phyloP scores from a whole-genome alignment of 164 flowering plant species.

The Berberis vulgaris region DNA sequence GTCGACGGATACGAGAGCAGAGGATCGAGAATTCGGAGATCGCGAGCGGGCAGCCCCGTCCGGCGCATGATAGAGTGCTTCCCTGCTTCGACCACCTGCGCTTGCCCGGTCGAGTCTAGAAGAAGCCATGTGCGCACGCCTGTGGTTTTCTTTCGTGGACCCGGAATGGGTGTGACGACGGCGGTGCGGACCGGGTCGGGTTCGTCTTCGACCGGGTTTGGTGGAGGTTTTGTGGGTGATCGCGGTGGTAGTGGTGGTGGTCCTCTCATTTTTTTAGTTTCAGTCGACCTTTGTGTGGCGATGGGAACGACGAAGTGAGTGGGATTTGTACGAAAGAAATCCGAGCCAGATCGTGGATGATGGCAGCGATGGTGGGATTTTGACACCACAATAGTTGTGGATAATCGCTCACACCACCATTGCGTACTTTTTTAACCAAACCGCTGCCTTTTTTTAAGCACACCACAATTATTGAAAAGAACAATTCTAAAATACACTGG shows the following conservation, averaged over 20 bases:
- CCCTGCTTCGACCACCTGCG: slow-evolving; percentile 72
- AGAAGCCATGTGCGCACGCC: slow-evolving; percentile 65
- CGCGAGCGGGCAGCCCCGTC: slow-evolving; percentile 87
- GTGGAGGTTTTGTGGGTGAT: neutral
- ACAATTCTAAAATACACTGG: too few species aligned
- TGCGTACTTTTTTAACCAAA: too few species aligned
- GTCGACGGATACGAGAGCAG: slow-evolving; percentile 81
- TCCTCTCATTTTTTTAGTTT: neutral
- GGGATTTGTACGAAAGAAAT: too few species aligned
- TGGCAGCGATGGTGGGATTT: too few species aligned
- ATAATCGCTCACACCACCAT: too few species aligned
- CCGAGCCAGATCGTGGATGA: too few species aligned
- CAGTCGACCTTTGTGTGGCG: too few species aligned
- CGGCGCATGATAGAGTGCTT: slow-evolving; percentile 88
- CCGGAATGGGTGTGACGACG: neutral
- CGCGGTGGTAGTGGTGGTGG: neutral
- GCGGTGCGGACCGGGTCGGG: neutral
- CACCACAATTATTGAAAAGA: too few species aligned
- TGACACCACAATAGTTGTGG: too few species aligned
- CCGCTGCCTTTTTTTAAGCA: too few species aligned
- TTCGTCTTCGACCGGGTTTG: neutral
- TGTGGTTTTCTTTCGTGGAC: slow-evolving; percentile 40
- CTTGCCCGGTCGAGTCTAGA: slow-evolving; percentile 56
- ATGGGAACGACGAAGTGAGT: too few species aligned
- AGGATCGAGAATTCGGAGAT: slow-evolving; percentile 85